These are phyloP conservation scores for Sphaerulina populicola DNA, from an alignment of 2,329 filamentous ascomycete genomes.

Conservation along the genomic window DNA sequence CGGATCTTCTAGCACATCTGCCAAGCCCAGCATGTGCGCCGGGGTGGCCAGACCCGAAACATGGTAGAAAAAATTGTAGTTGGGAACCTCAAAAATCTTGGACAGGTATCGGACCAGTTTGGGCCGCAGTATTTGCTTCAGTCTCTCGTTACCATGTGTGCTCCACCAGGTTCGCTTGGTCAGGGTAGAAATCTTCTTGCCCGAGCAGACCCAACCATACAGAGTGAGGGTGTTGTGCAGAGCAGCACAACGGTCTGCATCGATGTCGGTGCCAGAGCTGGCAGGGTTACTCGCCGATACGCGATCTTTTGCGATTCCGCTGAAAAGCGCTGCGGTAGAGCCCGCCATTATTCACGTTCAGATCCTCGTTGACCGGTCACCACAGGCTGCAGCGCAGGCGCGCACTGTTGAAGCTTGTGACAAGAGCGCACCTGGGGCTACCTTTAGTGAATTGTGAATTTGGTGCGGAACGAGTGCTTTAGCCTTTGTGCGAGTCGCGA, in stretches of 20 bases:
- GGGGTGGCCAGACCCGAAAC: constrained; percentile 25
- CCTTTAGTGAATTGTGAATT: background rate
- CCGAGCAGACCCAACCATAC: constrained; percentile 31
- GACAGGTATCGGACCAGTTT: constrained; percentile 26
- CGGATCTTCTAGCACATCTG: constrained; percentile 27
- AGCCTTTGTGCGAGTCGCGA: background rate
- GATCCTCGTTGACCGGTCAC: background rate
- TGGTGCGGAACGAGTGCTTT: background rate
- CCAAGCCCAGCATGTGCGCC: constrained; percentile 26
- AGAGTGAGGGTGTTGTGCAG: constrained; percentile 31
- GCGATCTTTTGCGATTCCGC: constrained; percentile 28
- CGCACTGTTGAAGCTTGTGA: background rate
- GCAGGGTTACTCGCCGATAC: constrained; percentile 24
- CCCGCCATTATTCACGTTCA: constrained; percentile 8
- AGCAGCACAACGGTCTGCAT: constrained; percentile 29
- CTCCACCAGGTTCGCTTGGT: constrained; percentile 30
- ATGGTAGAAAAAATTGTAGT: constrained; percentile 31
- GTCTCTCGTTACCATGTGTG: constrained; percentile 23
- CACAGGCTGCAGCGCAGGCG: background rate
- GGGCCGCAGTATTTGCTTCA: constrained; percentile 26
- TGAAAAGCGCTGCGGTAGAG: constrained; percentile 23
- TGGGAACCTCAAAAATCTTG: constrained; percentile 30
- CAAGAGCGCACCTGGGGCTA: background rate
- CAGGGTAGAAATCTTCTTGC: constrained; percentile 27
- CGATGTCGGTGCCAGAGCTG: constrained; percentile 21